Base-by-base conservation (phyloP, 73 alveolate genomes). In the Paramecium primaurelia region DNA sequence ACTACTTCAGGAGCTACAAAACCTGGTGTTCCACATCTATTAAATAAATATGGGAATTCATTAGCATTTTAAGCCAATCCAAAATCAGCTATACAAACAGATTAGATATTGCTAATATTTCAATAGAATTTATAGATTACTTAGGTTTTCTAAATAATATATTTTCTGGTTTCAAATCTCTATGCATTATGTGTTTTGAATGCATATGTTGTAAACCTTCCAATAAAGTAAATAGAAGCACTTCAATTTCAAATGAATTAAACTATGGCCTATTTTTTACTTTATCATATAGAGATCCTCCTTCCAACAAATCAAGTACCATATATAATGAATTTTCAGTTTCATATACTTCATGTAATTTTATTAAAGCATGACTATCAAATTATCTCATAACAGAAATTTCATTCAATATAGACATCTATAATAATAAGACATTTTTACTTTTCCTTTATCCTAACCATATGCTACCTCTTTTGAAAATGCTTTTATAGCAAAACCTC, bases 81-180 rank as follows among this genome's bases (percentile, higher is more conserved):
- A 75, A 93, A 90, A 92, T 93, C 96, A 49, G 93, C 93, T 20
- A 92, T 80, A 25, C 87, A 69, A 51, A 88, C 91, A n/a, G 77
- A 32, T 3, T 95, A 91, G 26, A 95, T 83, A 88, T 93, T 94
- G n/a, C 91, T 80, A 80, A 30, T 22, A 25, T 4, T 36, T 71
- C 28, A 54, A n/a, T 54, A 11, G 28, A 30, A 71, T 22, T 11
- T 40, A 86, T 38, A 86, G 47, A 32, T 32, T 93, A 75, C 69
- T 47, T 69, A 16, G 71, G 40, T n/a, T 86, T 68, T 71, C 92
- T 86, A 75, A 97, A 95, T 84, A 98, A 94, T 38, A 98, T 96
- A 93, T 98, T 98, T 85, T 98, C 99, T 45, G 98, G 97, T 92
- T 98, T 98, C 14, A 98, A 93, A 94, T 98, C 99, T 93, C 99